phyloP scores from a whole-genome alignment of 129 eudicot genomes.

The Escallonia rubra region DNA sequence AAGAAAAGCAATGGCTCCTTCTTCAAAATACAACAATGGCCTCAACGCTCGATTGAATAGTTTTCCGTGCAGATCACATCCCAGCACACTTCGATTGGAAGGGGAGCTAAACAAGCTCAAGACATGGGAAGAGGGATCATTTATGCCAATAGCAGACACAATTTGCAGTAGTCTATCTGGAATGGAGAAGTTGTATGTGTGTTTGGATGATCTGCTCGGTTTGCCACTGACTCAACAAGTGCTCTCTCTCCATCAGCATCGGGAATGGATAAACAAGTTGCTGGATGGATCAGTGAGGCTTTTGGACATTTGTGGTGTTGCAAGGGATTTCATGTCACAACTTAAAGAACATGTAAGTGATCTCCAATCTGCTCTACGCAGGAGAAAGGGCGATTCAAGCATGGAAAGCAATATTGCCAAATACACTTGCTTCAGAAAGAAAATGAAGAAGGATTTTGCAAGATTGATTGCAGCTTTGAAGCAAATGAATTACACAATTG shows the following conservation, averaged over 20 bases:
- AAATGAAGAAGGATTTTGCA: constrained; percentile 35
- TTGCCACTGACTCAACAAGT: constrained; percentile 39
- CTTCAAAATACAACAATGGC: constrained; percentile 2
- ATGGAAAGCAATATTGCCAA: constrained; percentile 1
- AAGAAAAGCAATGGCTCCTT: constrained; percentile 6
- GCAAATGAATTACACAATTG: not conserved
- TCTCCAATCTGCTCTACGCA: constrained; percentile 36
- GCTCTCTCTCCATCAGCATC: constrained; percentile 26
- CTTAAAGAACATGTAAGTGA: constrained; percentile 30
- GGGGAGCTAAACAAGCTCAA: constrained; percentile 2
- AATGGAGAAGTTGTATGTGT: constrained; percentile 39
- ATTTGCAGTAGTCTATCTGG: constrained; percentile 39
- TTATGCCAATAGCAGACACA: constrained; percentile 33
- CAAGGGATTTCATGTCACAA: constrained; percentile 40
- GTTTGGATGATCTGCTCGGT: constrained; percentile 42
- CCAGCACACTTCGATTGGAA: constrained; percentile 12
- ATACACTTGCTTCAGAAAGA: constrained; percentile 36
- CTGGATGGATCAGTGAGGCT: constrained; percentile 41
- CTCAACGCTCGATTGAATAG: constrained; percentile 16
- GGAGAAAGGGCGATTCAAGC: constrained; percentile 26
- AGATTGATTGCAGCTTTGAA: constrained; percentile 8
- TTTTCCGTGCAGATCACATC: constrained; percentile 17
- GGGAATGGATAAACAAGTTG: constrained; percentile 26
- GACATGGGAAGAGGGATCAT: not conserved
- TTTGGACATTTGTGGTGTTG: constrained; percentile 35